phyloP scores from a whole-genome alignment of 2,329 filamentous ascomycete genomes.

The Exophiala dermatitidis region DNA sequence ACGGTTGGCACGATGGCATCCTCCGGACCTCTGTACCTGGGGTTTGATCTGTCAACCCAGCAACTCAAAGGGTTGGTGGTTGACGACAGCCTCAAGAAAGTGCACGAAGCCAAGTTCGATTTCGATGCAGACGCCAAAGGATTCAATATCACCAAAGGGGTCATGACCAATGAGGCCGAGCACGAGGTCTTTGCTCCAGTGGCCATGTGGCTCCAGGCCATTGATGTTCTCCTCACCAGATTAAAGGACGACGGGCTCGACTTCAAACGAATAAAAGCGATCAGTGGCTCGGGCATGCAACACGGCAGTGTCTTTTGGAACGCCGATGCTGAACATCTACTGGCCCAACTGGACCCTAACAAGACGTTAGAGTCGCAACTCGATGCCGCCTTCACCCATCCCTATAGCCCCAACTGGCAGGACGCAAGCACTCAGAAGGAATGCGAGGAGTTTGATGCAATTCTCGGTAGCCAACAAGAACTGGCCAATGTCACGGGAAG shows the following conservation, averaged over 20 bases:
- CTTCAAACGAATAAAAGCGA: conserved; percentile 66
- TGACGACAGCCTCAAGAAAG: conserved; percentile 69
- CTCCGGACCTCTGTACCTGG: conserved; percentile 65
- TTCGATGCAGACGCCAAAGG: conserved; percentile 78
- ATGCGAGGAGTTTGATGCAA: conserved; percentile 77
- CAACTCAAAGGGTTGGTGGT: conserved; percentile 93
- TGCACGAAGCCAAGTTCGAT: conserved; percentile 83
- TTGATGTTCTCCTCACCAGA: conserved; percentile 74
- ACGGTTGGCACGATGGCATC: conserved; percentile 32
- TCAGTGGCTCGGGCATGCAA: conserved; percentile 92
- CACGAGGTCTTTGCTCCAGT: conserved; percentile 90
- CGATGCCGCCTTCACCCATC: conserved; percentile 65
- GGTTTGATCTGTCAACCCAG: conserved; percentile 94
- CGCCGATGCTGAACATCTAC: conserved; percentile 56
- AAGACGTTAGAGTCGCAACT: conserved; percentile 67
- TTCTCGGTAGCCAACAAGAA: conserved; percentile 57
- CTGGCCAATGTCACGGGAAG: conserved; percentile 80
- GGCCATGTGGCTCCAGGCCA: conserved; percentile 86
- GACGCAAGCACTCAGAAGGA: conserved; percentile 90
- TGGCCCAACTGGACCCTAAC: conserved; percentile 54
- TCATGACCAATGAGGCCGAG: conserved; percentile 70
- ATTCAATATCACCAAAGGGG: conserved; percentile 81
- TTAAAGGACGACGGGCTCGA: conserved; percentile 64
- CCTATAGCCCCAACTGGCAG: conserved; percentile 94
- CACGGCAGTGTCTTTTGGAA: conserved; percentile 97